A percentile compares a stretch with the other conserved stretches of the same genome.
phyloP scores from a whole-genome alignment of 495 filamentous ascomycete genomes.

The Xylaria flabelliformis region DNA sequence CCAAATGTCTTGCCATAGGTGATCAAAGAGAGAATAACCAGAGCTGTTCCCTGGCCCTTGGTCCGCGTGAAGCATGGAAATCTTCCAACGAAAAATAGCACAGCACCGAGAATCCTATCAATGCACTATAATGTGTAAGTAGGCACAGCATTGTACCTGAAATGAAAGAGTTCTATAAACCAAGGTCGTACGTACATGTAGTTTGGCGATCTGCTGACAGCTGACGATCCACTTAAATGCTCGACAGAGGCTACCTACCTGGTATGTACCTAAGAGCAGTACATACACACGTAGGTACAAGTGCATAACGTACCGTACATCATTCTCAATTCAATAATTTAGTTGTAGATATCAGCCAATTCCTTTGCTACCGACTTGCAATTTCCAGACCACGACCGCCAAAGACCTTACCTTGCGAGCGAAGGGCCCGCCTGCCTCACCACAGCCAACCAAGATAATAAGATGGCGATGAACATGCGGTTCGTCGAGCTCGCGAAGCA shows the following conservation, averaged over 20 bases:
- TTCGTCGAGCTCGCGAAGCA: slow-evolving; percentile 67
- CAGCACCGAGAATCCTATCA: neutral
- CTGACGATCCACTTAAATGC: neutral
- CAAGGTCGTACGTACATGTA: too few species aligned
- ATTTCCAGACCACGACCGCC: neutral
- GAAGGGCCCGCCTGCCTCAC: neutral
- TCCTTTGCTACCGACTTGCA: neutral
- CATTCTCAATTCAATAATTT: neutral
- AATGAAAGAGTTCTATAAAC: too few species aligned
- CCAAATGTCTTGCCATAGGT: neutral
- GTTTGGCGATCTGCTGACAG: slow-evolving; percentile 2
- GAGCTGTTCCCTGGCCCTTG: neutral
- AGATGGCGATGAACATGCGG: slow-evolving; percentile 38
- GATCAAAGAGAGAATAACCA: neutral
- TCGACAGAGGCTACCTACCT: too few species aligned
- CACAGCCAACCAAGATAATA: neutral
- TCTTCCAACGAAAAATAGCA: neutral
- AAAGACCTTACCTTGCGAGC: neutral
- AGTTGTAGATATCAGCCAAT: neutral
- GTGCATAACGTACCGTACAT: neutral
- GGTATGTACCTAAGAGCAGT: too few species aligned
- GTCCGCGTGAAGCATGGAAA: neutral
- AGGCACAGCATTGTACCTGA: too few species aligned
- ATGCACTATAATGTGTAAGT: too few species aligned
- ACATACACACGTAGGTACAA: neutral